Evolutionary conservation across 495 filamentous ascomycete species (phyloP), one percentile per base, ranked within the genome.

Genomic region (Cercophora sp.): DNA sequence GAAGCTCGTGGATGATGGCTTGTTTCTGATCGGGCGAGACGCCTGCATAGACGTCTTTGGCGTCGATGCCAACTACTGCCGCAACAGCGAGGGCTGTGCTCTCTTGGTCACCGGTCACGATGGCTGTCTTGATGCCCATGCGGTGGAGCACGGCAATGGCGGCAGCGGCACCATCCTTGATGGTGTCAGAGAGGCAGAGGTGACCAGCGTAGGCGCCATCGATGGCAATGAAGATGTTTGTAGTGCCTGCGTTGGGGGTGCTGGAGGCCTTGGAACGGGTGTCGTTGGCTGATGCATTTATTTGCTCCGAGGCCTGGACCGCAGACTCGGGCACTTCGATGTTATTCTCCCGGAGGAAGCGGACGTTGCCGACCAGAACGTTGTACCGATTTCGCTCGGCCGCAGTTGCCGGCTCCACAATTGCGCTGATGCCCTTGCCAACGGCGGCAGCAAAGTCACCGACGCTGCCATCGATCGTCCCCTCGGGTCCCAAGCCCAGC

Each of bases 31-130:
- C 85, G 1, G 93, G 93, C 5, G 88, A 87, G 26, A 90, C 86
- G 13, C 85, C 85, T 29, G 93, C 89, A 64, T 85, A 84, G 24
- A 97, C 85, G 57, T 89, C 78, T 10, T 82, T 76, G 1, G 71
- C 61, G 0, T 86, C 73, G 56, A 99, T 96, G 40, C 91, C 90
- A 41, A 96, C 88, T 4, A 85, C 80, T 4, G 80, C 70, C 4
- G 93, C 94, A 42, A 97, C 89, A 29, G 88, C 83, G 1, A 86
- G 62, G 4, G 93, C 93, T 2, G 93, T 87, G 20, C 87, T 78
- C 22, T 78, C 78, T 34, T 94, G 89, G 67, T 99, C 93, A 44
- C 93, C 93, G 0, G 93, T 99, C 4, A 99, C 91, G 64, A 98
- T 89, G 24, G 91, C 87, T 4, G 87, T 85, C 46, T 85, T 83